phyloP scores from a whole-genome alignment of 441 rosid genomes.

The Theobroma grandiflorum region DNA sequence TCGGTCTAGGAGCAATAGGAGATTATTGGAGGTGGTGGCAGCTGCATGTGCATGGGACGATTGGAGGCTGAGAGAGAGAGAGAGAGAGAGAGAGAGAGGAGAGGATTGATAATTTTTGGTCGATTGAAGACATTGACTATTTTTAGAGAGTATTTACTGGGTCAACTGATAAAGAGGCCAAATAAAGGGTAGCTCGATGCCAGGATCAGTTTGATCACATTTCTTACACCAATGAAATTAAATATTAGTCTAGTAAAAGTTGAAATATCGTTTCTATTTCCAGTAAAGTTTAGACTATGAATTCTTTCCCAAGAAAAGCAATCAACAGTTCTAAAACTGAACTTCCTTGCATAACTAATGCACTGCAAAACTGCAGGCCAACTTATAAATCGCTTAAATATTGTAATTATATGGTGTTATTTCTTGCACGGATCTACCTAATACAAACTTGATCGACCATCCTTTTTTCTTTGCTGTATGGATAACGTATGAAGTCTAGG shows the following conservation, averaged over 20 bases:
- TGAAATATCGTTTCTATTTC: background rate
- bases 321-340: too few species aligned
- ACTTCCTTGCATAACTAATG: background rate
- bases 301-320: too few species aligned
- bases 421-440: background rate
- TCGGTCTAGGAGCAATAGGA: slow-evolving; percentile 29
- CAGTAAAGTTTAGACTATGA: too few species aligned
- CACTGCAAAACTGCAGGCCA: too few species aligned
- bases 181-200: background rate
- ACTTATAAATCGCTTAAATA: too few species aligned
- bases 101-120: slow-evolving; percentile 1
- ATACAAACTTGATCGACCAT: background rate
- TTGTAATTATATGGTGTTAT: background rate
- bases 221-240: background rate
- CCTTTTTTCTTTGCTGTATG: background rate
- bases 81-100: background rate
- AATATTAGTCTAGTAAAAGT: background rate
- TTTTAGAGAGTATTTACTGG: background rate
- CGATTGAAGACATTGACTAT: background rate
- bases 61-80: slow-evolving; percentile 12
- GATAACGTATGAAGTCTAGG: background rate
- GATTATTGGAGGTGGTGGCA: background rate
- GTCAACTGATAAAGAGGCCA: background rate
- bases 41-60: background rate
- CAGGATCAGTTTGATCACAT: background rate